Base-by-base conservation (phyloP, 2,329 filamentous ascomycete species). In the Cercospora janseana region DNA sequence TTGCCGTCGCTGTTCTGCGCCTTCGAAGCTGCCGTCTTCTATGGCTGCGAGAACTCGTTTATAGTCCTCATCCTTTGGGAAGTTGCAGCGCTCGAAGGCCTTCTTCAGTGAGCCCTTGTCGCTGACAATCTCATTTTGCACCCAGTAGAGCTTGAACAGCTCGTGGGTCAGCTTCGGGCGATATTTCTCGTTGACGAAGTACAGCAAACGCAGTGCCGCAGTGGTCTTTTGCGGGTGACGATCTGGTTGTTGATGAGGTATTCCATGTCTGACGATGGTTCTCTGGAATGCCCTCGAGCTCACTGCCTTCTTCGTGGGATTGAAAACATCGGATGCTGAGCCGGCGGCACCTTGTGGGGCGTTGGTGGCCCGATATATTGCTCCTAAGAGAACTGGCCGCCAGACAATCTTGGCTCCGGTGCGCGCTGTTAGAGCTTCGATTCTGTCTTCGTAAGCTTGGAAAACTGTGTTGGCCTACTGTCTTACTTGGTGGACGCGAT, bases 261-360 rank as follows among this genome's bases (percentile, higher is more conserved):
- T 47, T 5, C 50, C 56, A 42, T 47, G 45, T 2, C 58, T 48
- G 4, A 29, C 28, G 28, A 60, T 45, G 0, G 58, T 59, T 5
- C 56, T 42, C 18, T 54, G 52, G 41, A 60, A 59, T 16, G 54
- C 54, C 13, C 49, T 41, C 5, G 52, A 53, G 6, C 54, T 54
- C 10, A 60, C 46, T 38, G 52, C 46, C 43, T 60, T 60, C 46
- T 60, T 60, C 13, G 58, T 60, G 1, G 54, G 37, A 23, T 60
- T 60, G 54, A 57, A 60, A 37, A 59, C 48, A 21, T 60, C 58
- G 5, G 56, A 59, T 12, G 58, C 58, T 4, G 58, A 60, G 13
- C 58, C 58, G 9, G 51, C 58, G 8, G 58, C 58, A 9, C 58
- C 58, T 56, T 60, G 58, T 6, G 58, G 58, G 2, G 58, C 58